A percentile compares a stretch with the other conserved stretches of the same genome.
phyloP scores from a whole-genome alignment of 176 grass and related monocot species.

The Eleusine indica region DNA sequence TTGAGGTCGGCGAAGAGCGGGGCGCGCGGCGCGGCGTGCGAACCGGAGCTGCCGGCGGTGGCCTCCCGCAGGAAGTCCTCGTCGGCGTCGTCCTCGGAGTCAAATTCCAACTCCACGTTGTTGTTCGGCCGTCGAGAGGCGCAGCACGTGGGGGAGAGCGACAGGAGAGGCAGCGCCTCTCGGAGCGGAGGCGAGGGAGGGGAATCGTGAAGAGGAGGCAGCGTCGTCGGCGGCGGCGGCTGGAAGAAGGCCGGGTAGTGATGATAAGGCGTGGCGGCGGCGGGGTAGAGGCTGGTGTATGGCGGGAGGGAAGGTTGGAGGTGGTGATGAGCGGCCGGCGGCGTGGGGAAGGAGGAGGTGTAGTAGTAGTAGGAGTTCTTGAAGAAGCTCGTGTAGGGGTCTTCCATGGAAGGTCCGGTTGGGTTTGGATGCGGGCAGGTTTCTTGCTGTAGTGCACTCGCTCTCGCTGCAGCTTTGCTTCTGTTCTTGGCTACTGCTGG shows the following conservation, averaged over 20 bases:
- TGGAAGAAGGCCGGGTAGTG: constrained; percentile 48
- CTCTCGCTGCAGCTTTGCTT: constrained; percentile 35
- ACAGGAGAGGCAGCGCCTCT: constrained; percentile 88
- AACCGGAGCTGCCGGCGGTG: constrained; percentile 10
- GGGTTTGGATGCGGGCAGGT: neutral
- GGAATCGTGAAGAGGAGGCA: constrained; percentile 8
- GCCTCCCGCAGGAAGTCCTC: constrained; percentile 21
- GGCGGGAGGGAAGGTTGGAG: constrained; percentile 28
- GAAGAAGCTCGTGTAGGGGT: constrained; percentile 82
- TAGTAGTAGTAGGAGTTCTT: constrained; percentile 70
- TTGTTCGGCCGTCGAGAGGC: neutral
- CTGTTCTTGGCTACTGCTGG: constrained; percentile 40
- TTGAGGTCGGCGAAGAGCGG: constrained; percentile 62
- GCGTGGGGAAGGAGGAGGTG: constrained; percentile 29
- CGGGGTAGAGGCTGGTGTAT: constrained; percentile 33
- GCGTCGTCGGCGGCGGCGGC: neutral
- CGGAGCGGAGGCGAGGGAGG: constrained; percentile 76
- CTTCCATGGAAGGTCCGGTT: constrained; percentile 66
- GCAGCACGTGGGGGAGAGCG: constrained; percentile 51
- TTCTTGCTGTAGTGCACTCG: constrained; percentile 17
- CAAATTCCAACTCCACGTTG: constrained; percentile 10
- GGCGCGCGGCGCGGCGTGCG: neutral
- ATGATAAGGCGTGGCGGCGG: neutral
- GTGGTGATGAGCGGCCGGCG: constrained; percentile 29
- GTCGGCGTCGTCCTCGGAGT: constrained; percentile 42